Evolutionary conservation across 2,329 filamentous ascomycete species (phyloP), one percentile per base, ranked within the genome.

Genomic region (Cladophialophora chaetospira): DNA sequence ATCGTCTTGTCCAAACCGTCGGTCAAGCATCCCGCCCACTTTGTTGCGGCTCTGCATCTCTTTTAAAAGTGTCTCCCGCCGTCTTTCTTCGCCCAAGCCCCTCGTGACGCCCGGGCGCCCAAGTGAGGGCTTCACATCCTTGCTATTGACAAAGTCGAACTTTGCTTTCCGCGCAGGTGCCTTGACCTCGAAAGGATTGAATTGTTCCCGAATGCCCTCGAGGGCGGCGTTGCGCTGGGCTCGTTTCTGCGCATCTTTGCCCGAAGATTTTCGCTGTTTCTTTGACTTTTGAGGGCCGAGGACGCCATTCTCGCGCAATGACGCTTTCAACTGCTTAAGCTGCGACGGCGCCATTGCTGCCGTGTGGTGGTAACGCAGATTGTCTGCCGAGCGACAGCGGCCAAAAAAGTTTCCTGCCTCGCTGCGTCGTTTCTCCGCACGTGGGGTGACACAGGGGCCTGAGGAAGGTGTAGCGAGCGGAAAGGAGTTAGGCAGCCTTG

Each of bases 141-240:
- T 82, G 62, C 83, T 84, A 51, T 82, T 92, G 0, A 89, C 91
- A 42, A 92, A 87, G 40, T 93, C 86, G 63, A 96, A 96, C 68
- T 97, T 97, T 55, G 86, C 86, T 0, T 87, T 88, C 58, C 88
- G 82, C 1, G 86, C 80, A 36, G 88, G 85, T 57, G 88, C 85
- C 74, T 95, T 95, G 71, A 96, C 84, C 70, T 99, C 94, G 74
- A 99, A 99, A 0, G 94, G 94, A 72, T 99, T 99, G 82, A 97
- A 97, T 65, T 92, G 88, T 69, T 97, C 92, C 69, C 94, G 88
- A 71, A 99, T 97, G 55, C 84, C 85, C 66, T 89, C 86, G 61
- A 99, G 80, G 13, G 91, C 89, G 54, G 85, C 87, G 68, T 88
- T 84, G 69, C 88, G 85, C 71, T 91, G 85, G 23, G 90, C 81